Evolutionary conservation across 1,284 basidiomycete species (phyloP).

Genomic region (Fomitopsis betulina): DNA sequence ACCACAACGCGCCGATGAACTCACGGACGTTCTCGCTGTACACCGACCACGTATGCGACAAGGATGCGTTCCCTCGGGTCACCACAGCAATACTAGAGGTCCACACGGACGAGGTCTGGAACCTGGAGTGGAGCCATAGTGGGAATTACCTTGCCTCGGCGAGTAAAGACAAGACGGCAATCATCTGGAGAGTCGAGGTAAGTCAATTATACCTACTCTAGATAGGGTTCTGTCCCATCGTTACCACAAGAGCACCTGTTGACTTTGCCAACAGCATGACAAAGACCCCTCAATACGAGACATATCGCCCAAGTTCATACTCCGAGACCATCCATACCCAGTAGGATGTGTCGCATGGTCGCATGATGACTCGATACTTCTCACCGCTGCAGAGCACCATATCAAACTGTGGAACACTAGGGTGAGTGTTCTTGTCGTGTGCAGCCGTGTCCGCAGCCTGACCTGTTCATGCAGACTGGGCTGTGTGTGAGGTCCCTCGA

Average conservation of each 20-base stretch:
- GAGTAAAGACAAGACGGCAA: slow-evolving; percentile 82
- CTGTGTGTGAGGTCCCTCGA: slow-evolving; percentile 59
- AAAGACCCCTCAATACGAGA: slow-evolving; percentile 48
- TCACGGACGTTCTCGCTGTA: slow-evolving; percentile 75
- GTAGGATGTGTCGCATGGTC: slow-evolving; percentile 90
- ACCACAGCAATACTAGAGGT: slow-evolving; percentile 83
- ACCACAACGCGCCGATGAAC: slow-evolving; percentile 68
- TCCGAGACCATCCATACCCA: slow-evolving; percentile 72
- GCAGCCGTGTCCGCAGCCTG: not conserved
- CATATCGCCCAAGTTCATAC: slow-evolving; percentile 54
- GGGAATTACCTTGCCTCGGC: slow-evolving; percentile 84
- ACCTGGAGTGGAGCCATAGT: slow-evolving; percentile 90
- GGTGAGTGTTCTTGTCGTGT: slow-evolving; percentile 38
- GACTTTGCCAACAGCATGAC: slow-evolving; percentile 35
- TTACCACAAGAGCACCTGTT: not conserved
- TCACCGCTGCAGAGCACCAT: slow-evolving; percentile 75
- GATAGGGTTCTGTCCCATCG: not conserved
- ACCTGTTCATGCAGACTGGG: slow-evolving; percentile 53
- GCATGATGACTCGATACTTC: slow-evolving; percentile 75
- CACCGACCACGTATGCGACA: slow-evolving; percentile 80
- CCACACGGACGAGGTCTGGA: slow-evolving; percentile 95
- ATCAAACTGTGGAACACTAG: slow-evolving; percentile 87
- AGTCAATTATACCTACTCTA: slow-evolving; percentile 26
- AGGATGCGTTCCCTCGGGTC: slow-evolving; percentile 77
- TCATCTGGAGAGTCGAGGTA: slow-evolving; percentile 87